Evolutionary conservation across 345 rosid genomes (phyloP), one percentile per base, ranked within the genome.

Genomic region (Gossypium longicalyx): DNA sequence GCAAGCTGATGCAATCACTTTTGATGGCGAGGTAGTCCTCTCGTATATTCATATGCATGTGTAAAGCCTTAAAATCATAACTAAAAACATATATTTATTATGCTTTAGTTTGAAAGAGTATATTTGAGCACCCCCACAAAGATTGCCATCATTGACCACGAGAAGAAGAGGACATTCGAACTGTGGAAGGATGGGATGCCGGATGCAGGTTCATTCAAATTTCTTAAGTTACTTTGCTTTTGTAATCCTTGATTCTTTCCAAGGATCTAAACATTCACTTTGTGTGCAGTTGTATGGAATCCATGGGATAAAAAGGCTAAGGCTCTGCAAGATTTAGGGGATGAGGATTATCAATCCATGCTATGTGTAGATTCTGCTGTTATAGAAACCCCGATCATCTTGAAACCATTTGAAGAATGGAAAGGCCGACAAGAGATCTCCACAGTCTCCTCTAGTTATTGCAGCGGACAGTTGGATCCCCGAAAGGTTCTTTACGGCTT

Each of bases 1-100:
- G 87, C 98, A 94, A 83, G 97, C 95, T 56, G 97, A 94, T 83
- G 97, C 98, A 70, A 89, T 94, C 54, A 94, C 97, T 62, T 94
- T 94, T 57, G 98, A 94, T 29, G 89, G 89, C 34, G 93, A 94
- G 97, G 98, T 94, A 82, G 23, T 52, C 68, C 22, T 69, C 52
- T 48, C 5, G 6, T 34, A 34, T 34, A 0, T 34, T 34, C 41
- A 17, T 51, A 51, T 12, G 19, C 54, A 51, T 52, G 57, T n/a
- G 59, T n/a, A 34, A n/a, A 19, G 25, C 49, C 16, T 27, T 41
- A 48, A 64, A 57, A 17, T 15, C 7, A 25, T 58, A 57, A 57
- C 58, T 47, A 9, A 74, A 20, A 52, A 54, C 15, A 38, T 64
- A 43, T 48, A 74, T 4, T 72, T 58, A 44, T 19, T 54, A 15